These are phyloP conservation scores for Straminergon stramineum DNA, from an alignment of 225 moss, liverwort and hornwort genomes.

Conservation along the genomic window DNA sequence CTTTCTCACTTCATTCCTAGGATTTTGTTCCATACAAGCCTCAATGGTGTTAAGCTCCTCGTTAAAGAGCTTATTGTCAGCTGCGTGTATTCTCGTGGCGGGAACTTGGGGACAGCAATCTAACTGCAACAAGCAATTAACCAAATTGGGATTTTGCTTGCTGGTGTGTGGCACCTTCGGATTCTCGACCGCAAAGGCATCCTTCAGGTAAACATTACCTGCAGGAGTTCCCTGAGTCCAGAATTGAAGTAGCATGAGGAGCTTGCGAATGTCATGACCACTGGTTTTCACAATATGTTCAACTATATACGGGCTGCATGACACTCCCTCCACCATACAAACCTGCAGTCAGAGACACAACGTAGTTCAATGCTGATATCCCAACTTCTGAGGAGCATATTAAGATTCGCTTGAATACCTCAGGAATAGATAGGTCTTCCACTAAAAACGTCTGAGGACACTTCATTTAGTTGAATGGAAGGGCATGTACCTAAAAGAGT, in stretches of 20 bases:
- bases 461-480: neutral
- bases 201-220: neutral
- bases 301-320: conserved; percentile 40
- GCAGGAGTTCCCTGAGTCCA: conserved; percentile 56
- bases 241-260: conserved; percentile 76
- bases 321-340: conserved; percentile 62
- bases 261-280: conserved; percentile 62
- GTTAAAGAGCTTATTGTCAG: neutral
- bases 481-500: neutral
- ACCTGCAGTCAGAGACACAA: conserved; percentile 32
- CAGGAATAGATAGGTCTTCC: neutral
- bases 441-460: neutral
- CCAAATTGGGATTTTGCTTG: conserved; percentile 25
- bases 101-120: conserved; percentile 46
- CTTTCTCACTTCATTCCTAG: neutral
- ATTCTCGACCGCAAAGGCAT: neutral
- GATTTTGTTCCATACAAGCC: neutral
- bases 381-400: neutral
- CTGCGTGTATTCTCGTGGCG: conserved; percentile 22
- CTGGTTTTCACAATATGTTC: conserved; percentile 56
- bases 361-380: neutral
- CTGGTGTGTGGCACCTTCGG: neutral
- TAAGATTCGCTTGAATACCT: neutral
- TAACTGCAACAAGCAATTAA: conserved; percentile 46
- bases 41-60: neutral